Conservation (phyloP, 202 grass and related monocot genomes). For the Saccharum hybrid region DNA sequence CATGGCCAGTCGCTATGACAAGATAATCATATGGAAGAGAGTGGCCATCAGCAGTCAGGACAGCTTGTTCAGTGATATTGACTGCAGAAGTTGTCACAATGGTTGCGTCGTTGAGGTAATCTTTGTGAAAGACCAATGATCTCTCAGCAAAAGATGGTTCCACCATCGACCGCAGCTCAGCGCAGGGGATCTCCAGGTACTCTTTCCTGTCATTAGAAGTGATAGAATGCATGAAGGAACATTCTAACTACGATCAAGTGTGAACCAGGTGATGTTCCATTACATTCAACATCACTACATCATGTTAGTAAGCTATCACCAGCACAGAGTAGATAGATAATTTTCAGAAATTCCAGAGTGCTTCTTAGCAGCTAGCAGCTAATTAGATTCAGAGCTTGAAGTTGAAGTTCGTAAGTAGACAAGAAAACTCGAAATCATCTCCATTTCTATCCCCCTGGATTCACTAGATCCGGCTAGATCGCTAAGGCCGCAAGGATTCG, state of each 20-base stretch:
- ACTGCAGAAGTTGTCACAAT: constrained; percentile 65
- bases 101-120: constrained; percentile 59
- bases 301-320: no score
- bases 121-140: constrained; percentile 67
- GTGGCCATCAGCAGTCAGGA: constrained; percentile 60
- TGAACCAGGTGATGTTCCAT: no score
- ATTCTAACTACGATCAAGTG: neutral
- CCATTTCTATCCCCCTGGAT: neutral
- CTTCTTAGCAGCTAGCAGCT: no score
- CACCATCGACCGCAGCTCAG: constrained; percentile 71
- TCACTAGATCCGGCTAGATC: neutral
- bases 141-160: constrained; percentile 75
- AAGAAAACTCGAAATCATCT: no score
- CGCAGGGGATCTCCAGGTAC: constrained; percentile 71
- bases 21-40: constrained; percentile 73
- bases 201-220: constrained; percentile 63
- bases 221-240: neutral
- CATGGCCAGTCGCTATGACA: constrained; percentile 67
- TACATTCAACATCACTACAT: no score
- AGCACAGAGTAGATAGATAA: no score
- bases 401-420: no score
- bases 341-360: no score
- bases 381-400: no score
- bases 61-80: constrained; percentile 53
- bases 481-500: neutral